Conservation (phyloP, 495 filamentous ascomycete species). For the Clavariopsis aquatica region DNA sequence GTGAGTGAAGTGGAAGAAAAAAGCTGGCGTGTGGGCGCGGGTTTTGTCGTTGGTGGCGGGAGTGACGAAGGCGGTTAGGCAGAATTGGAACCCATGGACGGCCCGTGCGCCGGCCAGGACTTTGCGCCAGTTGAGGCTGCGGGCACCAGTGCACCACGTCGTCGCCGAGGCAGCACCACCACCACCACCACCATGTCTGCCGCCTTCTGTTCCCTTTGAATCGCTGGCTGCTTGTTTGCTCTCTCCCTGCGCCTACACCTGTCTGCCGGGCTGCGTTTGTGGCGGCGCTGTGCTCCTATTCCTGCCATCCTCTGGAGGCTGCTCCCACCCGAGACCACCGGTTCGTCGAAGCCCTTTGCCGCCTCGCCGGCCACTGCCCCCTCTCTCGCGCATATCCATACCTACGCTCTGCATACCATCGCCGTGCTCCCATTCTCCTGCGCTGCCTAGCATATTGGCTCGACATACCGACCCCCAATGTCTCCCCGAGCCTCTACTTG, state of each 20-base stretch:
- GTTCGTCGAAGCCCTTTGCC: not conserved
- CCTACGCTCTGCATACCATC: not conserved
- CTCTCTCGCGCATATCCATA: not conserved
- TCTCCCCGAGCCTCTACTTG: not conserved
- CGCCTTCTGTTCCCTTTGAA: not conserved
- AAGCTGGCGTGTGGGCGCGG: conserved; percentile 2
- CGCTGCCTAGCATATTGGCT: not conserved
- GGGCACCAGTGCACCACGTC: not conserved
- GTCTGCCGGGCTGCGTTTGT: not conserved
- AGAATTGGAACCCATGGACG: conserved; percentile 1
- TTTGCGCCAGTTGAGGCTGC: not conserved
- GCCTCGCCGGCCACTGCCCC: not conserved
- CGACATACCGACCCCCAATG: not conserved
- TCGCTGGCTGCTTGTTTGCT: not conserved
- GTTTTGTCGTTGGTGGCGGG: conserved; percentile 1
- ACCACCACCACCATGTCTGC: not conserved
- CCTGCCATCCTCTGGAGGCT: not conserved
- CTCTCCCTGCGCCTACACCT: not conserved
- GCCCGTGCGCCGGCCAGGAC: not conserved
- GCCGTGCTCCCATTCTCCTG: not conserved
- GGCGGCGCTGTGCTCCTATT: not conserved
- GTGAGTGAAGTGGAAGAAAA: conserved; percentile 1
- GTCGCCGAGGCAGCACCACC: not conserved
- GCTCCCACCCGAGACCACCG: not conserved
- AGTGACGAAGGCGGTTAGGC: conserved; percentile 7